Percentiles rank a stretch among this genome's conserved stretches.
phyloP scores from a whole-genome alignment of 441 rosid species.

The Syzygium malaccense region DNA sequence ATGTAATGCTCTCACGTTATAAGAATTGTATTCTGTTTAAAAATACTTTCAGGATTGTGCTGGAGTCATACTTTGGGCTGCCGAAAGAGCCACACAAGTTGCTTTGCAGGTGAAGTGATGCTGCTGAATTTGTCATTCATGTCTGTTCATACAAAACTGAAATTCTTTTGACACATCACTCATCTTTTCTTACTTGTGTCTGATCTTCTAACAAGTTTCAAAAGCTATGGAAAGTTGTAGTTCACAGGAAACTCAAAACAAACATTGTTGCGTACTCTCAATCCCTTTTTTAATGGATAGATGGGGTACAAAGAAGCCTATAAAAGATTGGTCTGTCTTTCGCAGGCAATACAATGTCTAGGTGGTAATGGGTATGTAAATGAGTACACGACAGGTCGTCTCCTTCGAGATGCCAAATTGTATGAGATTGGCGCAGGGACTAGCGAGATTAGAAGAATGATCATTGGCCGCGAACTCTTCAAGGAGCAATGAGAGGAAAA shows the following conservation, averaged over 20 bases:
- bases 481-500: conserved; percentile 35
- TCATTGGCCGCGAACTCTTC: conserved; percentile 86
- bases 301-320: background rate
- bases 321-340: background rate
- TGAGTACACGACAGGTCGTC: conserved; percentile 83
- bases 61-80: conserved; percentile 86
- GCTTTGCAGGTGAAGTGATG: conserved; percentile 72
- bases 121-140: background rate
- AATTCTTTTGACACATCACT: background rate
- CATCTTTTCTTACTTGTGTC: background rate
- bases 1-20: background rate
- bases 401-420: conserved; percentile 88
- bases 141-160: background rate
- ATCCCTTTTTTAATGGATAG: background rate
- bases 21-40: background rate
- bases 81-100: conserved; percentile 94
- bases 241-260: background rate
- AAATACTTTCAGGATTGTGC: conserved; percentile 68
- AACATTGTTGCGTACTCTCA: background rate
- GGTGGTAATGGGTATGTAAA: conserved; percentile 94
- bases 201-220: background rate
- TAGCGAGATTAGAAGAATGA: conserved; percentile 89
- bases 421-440: conserved; percentile 98
- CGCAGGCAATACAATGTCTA: conserved; percentile 94
- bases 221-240: background rate